A percentile compares a stretch with the other conserved stretches of the same genome.
phyloP scores from a whole-genome alignment of 1,139 yeast species.

The Suhomyces guaymorum region DNA sequence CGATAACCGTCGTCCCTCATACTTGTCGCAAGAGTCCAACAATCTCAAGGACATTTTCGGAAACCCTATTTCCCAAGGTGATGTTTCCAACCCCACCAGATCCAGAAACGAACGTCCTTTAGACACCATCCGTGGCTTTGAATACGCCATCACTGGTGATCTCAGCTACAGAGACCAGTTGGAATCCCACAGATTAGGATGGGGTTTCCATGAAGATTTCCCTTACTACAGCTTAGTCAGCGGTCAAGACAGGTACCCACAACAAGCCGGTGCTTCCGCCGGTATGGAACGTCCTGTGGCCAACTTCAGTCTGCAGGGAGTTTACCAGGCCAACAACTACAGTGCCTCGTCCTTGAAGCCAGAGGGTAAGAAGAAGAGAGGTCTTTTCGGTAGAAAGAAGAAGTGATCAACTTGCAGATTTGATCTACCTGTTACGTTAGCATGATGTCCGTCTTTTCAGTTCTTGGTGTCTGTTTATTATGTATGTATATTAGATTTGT shows the following conservation, averaged over 20 bases:
- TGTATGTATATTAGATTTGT: constrained; percentile 1
- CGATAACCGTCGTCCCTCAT: constrained; percentile 29
- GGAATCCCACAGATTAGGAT: constrained; percentile 76
- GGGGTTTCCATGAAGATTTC: constrained; percentile 62
- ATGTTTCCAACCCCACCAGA: constrained; percentile 89
- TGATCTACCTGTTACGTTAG: constrained; percentile 1
- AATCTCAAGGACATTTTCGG: constrained; percentile 83
- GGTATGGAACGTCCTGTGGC: constrained; percentile 19
- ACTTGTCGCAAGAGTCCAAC: constrained; percentile 27
- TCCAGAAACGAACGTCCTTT: constrained; percentile 91
- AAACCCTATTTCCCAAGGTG: constrained; percentile 68
- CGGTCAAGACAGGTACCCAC: constrained; percentile 17
- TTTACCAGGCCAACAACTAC: constrained; percentile 60
- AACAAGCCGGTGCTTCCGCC: constrained; percentile 9
- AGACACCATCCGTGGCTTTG: constrained; percentile 91
- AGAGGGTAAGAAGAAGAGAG: constrained; percentile 54
- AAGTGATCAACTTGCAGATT: constrained; percentile 4
- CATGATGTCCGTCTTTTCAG: background rate
- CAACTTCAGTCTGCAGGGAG: constrained; percentile 56
- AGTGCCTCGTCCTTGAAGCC: constrained; percentile 44
- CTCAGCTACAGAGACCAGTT: constrained; percentile 71
- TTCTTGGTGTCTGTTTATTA: constrained; percentile 3
- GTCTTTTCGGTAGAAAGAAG: constrained; percentile 70
- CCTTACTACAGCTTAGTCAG: constrained; percentile 35
- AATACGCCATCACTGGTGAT: constrained; percentile 91